These are phyloP conservation scores for Oidiodendron maius DNA, from an alignment of 495 filamentous ascomycete genomes.

Conservation along the genomic window DNA sequence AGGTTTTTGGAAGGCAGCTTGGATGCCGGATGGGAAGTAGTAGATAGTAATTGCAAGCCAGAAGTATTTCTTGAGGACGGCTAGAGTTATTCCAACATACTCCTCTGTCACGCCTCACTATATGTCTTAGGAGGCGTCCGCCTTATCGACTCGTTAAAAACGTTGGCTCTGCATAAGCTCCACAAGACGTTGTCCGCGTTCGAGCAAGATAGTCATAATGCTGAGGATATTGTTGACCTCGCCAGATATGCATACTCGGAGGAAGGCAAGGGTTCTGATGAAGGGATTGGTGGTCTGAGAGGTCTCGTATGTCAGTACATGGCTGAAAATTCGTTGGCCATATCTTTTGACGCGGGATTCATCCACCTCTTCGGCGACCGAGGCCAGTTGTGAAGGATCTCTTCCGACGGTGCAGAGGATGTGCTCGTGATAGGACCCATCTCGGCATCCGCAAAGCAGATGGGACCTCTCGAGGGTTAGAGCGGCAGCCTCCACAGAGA, in stretches of 20 bases:
- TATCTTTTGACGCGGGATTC: constrained; percentile 2
- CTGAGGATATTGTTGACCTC: constrained; percentile 21
- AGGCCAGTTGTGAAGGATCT: too few relatives aligned
- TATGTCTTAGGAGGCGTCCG: constrained; percentile 18
- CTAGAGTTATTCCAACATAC: constrained; percentile 19
- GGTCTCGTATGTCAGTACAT: constrained; percentile 14
- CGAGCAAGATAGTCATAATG: constrained; percentile 4
- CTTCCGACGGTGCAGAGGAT: too few relatives aligned
- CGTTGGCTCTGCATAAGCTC: constrained; percentile 23
- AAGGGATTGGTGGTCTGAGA: constrained; percentile 10
- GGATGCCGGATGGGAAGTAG: too few relatives aligned
- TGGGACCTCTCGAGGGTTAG: too few relatives aligned
- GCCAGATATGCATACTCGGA: constrained; percentile 20
- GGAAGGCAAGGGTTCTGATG: background rate
- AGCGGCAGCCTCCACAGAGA: too few relatives aligned
- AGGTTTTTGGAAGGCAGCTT: too few relatives aligned
- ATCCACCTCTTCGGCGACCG: constrained; percentile 10
- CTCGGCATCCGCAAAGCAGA: too few relatives aligned
- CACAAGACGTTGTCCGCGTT: constrained; percentile 23
- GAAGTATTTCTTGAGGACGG: background rate
- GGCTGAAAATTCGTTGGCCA: constrained; percentile 1
- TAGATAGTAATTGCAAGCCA: background rate
- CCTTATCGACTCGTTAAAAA: constrained; percentile 19
- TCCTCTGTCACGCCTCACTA: constrained; percentile 24
- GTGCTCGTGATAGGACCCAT: too few relatives aligned